These are phyloP conservation scores for Paratinospora sagittata DNA, from an alignment of 164 flowering plant genomes.

Conservation along the genomic window DNA sequence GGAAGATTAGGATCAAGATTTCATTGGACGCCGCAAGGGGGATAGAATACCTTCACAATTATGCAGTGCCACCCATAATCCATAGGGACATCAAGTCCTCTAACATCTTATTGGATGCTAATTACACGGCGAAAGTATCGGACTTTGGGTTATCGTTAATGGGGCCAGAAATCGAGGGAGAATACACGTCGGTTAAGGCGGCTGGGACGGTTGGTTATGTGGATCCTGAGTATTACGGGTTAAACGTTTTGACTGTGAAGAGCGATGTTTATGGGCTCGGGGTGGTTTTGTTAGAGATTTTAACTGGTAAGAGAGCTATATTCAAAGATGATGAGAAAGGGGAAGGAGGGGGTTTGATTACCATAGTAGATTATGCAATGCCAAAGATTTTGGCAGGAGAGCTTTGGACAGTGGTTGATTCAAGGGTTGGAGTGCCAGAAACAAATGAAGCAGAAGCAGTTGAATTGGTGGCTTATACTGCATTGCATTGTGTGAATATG, in stretches of 20 bases:
- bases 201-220: slow-evolving; percentile 88
- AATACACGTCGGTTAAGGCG: slow-evolving; percentile 50
- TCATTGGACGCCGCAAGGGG: slow-evolving; percentile 83
- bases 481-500: slow-evolving; percentile 59
- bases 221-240: slow-evolving; percentile 83
- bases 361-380: slow-evolving; percentile 65
- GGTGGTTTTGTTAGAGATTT: slow-evolving; percentile 59
- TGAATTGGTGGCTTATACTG: slow-evolving; percentile 52
- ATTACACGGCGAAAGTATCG: slow-evolving; percentile 67
- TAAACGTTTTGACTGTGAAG: slow-evolving; percentile 53
- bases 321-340: slow-evolving; percentile 47
- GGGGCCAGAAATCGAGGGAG: slow-evolving; percentile 50
- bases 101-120: slow-evolving; percentile 62
- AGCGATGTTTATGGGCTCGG: slow-evolving; percentile 92
- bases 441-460: slow-evolving; percentile 85
- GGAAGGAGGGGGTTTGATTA: slow-evolving; percentile 48
- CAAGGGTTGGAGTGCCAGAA: slow-evolving; percentile 57
- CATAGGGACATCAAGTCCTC: slow-evolving; percentile 90
- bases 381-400: slow-evolving; percentile 59
- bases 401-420: slow-evolving; percentile 58
- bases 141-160: slow-evolving; percentile 78
- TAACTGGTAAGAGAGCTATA: slow-evolving; percentile 69
- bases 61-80: slow-evolving; percentile 57
- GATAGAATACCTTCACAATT: slow-evolving; percentile 71
- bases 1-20: slow-evolving; percentile 50